A percentile compares a stretch with the other conserved stretches of the same genome.
These are phyloP conservation scores for Kalmusia sp. DNA, from an alignment of 2,329 filamentous ascomycete species.

Conservation along the genomic window DNA sequence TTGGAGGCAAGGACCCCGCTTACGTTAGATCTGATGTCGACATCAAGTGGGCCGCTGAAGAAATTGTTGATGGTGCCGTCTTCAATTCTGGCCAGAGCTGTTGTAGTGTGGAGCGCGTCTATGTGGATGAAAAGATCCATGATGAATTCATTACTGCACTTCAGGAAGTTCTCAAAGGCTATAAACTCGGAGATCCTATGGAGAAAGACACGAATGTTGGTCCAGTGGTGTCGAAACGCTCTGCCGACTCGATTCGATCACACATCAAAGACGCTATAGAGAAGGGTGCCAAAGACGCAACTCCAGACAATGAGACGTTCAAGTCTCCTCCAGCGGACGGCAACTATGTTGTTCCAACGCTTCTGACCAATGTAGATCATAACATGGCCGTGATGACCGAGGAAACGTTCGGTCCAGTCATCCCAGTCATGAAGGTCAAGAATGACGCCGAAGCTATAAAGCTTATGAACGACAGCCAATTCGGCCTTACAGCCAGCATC, in stretches of 20 bases:
- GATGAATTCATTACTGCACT: slow-evolving; percentile 81
- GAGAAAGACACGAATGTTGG: slow-evolving; percentile 82
- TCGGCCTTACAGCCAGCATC: slow-evolving; percentile 93
- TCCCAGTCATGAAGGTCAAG: slow-evolving; percentile 87
- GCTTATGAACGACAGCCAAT: slow-evolving; percentile 94
- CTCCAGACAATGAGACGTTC: slow-evolving; percentile 83
- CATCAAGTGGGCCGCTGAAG: slow-evolving; percentile 86
- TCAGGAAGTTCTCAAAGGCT: slow-evolving; percentile 77
- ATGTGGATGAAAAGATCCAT: slow-evolving; percentile 85
- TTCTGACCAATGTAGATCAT: slow-evolving; percentile 81
- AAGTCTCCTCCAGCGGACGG: slow-evolving; percentile 74
- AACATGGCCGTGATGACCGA: slow-evolving; percentile 88
- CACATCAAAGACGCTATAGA: slow-evolving; percentile 84
- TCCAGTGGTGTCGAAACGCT: slow-evolving; percentile 83
- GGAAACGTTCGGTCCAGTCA: slow-evolving; percentile 93
- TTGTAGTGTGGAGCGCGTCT: slow-evolving; percentile 90
- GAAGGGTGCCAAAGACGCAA: slow-evolving; percentile 84
- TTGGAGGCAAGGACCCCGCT: slow-evolving; percentile 94
- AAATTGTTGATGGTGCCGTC: slow-evolving; percentile 93
- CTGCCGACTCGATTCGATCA: slow-evolving; percentile 75
- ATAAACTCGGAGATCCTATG: slow-evolving; percentile 87
- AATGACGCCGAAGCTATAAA: slow-evolving; percentile 80
- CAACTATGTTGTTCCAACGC: slow-evolving; percentile 87
- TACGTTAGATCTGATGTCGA: slow-evolving; percentile 89
- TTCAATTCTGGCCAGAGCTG: slow-evolving; percentile 99